Conservation (phyloP, 768 basidiomycete species). For the Paxillus rubicundulus region DNA sequence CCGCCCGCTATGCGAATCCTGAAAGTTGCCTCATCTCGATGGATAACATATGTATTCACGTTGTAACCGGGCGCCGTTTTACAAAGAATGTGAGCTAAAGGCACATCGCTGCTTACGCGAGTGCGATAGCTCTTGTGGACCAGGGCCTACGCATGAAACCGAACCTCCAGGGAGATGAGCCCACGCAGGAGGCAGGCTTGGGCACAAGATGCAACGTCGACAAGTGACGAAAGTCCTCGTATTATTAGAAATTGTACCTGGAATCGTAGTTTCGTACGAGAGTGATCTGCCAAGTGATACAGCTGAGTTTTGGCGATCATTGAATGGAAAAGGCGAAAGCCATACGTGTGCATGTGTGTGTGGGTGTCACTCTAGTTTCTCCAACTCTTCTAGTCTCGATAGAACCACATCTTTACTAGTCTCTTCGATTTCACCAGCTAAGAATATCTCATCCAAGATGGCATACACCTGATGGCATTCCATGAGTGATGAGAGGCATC, state of each 20-base stretch:
- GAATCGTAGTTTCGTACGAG: not conserved
- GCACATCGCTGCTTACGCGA: not conserved
- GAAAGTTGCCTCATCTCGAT: not conserved
- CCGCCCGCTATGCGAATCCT: not conserved
- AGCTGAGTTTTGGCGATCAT: slow-evolving; percentile 6
- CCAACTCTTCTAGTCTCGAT: slow-evolving; percentile 84
- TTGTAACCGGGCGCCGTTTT: not conserved
- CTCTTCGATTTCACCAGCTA: slow-evolving; percentile 98
- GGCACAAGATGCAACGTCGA: not conserved
- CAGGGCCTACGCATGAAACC: not conserved
- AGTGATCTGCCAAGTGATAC: slow-evolving; percentile 11
- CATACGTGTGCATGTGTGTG: slow-evolving; percentile 8
- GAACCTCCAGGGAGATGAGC: not conserved
- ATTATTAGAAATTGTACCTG: slow-evolving; percentile 1
- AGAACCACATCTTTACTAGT: slow-evolving; percentile 96
- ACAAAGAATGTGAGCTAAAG: not conserved
- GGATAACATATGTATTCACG: not conserved
- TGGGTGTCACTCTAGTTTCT: slow-evolving; percentile 75
- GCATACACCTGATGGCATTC: slow-evolving; percentile 78
- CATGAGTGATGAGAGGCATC: slow-evolving; percentile 3
- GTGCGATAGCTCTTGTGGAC: not conserved
- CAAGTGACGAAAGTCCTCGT: not conserved
- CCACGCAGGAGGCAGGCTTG: not conserved
- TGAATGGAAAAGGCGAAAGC: slow-evolving; percentile 2
- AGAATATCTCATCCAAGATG: slow-evolving; percentile 96